phyloP scores from a whole-genome alignment of 441 rosid genomes.

The Cnidoscolus chayamansa region DNA sequence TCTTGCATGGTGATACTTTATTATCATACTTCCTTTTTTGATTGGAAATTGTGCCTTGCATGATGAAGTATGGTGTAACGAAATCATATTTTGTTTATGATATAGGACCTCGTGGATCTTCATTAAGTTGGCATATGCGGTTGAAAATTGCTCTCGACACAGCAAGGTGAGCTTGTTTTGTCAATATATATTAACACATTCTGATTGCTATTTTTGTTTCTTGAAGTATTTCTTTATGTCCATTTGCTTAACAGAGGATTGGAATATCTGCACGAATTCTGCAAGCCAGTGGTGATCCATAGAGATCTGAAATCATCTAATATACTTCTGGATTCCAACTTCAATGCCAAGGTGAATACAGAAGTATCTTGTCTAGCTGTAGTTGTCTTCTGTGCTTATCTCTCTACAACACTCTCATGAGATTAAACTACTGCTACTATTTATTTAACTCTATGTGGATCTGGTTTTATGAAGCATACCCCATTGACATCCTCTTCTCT shows the following conservation, averaged over 20 bases:
- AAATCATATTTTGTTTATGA: background rate
- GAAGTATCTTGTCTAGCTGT: background rate
- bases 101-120: constrained; percentile 67
- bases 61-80: background rate
- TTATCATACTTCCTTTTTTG: background rate
- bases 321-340: constrained; percentile 73
- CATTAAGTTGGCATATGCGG: constrained; percentile 76
- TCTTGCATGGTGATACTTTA: constrained; percentile 62
- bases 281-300: constrained; percentile 87
- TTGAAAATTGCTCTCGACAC: constrained; percentile 87
- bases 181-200: constrained; percentile 3
- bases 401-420: background rate
- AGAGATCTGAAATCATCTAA: constrained; percentile 97
- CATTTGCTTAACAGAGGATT: constrained; percentile 60
- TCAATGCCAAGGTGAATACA: constrained; percentile 77
- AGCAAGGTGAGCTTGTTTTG: constrained; percentile 53
- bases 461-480: no score
- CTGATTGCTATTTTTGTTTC: constrained; percentile 3
- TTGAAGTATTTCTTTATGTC: constrained; percentile 7
- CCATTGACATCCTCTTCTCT: background rate
- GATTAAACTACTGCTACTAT: constrained; percentile 17
- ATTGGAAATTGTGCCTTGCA: background rate
- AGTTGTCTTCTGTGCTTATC: background rate
- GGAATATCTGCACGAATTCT: constrained; percentile 85
- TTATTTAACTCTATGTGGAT: background rate